phyloP scores from a whole-genome alignment of 495 filamentous ascomycete genomes.

The Aspergillus incahuasiensis region DNA sequence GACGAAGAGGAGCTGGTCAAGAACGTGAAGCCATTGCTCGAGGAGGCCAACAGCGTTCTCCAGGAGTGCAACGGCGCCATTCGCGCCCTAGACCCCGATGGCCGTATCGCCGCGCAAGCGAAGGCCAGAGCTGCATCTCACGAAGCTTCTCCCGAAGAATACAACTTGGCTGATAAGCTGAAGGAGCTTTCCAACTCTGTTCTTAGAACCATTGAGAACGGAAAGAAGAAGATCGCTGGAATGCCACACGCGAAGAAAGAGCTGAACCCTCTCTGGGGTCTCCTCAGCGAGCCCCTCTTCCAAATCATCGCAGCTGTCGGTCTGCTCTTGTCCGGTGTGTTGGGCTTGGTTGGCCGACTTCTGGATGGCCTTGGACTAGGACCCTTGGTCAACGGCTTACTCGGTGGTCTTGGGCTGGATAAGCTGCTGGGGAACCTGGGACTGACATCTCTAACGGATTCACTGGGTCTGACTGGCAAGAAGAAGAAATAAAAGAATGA shows the following conservation, averaged over 20 bases:
- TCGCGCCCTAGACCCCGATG: constrained; percentile 86
- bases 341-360: constrained; percentile 74
- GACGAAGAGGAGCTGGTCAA: constrained; percentile 87
- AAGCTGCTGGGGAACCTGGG: constrained; percentile 73
- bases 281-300: constrained; percentile 79
- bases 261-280: constrained; percentile 80
- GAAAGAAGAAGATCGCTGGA: constrained; percentile 77
- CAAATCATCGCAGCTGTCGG: constrained; percentile 93
- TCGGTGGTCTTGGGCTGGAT: constrained; percentile 75
- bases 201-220: constrained; percentile 76
- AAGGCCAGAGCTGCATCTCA: constrained; percentile 75
- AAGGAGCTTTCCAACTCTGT: constrained; percentile 66
- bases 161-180: constrained; percentile 74
- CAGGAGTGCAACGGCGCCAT: constrained; percentile 87
- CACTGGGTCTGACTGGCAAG: constrained; percentile 43
- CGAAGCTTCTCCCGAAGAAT: constrained; percentile 83
- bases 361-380: constrained; percentile 83
- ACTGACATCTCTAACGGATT: constrained; percentile 54
- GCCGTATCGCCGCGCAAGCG: constrained; percentile 76
- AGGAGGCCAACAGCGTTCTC: constrained; percentile 76
- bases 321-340: constrained; percentile 73
- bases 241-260: constrained; percentile 95
- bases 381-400: constrained; percentile 69
- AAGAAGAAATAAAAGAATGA: constrained; percentile 11
- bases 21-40: constrained; percentile 79